Conservation (phyloP, 2,329 filamentous ascomycete species). For the Sporothrix brunneoviolacea region DNA sequence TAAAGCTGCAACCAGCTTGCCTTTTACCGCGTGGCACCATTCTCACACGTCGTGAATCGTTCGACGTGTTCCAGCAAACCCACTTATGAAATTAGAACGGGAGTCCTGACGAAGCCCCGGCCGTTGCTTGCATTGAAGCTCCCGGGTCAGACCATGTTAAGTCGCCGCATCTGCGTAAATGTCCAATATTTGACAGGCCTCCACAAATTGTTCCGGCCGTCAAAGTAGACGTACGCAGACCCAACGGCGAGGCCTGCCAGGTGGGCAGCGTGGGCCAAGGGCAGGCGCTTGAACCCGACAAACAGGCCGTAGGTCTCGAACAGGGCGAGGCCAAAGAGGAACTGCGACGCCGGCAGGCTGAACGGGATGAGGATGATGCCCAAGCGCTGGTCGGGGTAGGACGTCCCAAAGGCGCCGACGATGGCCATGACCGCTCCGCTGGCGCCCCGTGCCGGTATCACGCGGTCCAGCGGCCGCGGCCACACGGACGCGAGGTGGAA, state of each 20-base stretch:
- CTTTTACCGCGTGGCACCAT: too few species aligned
- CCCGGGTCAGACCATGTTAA: conserved; percentile 15
- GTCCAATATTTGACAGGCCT: conserved; percentile 16
- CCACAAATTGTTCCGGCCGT: conserved; percentile 16
- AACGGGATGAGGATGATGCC: conserved; percentile 19
- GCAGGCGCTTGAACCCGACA: conserved; percentile 18
- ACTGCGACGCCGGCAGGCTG: conserved; percentile 18
- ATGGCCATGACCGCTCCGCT: conserved; percentile 22
- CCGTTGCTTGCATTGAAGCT: too few species aligned
- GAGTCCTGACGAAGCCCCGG: too few species aligned
- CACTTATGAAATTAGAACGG: too few species aligned
- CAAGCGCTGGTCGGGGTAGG: conserved; percentile 17
- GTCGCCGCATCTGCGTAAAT: conserved; percentile 11
- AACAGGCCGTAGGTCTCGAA: conserved; percentile 23
- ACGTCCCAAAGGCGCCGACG: conserved; percentile 20
- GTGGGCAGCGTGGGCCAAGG: conserved; percentile 20
- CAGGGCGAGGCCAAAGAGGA: conserved; percentile 13
- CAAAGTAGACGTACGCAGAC: conserved; percentile 20
- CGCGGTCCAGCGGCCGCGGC: conserved; percentile 16
- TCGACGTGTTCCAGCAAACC: too few species aligned
- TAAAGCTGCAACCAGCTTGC: too few species aligned
- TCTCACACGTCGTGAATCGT: too few species aligned
- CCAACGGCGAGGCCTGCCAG: conserved; percentile 21
- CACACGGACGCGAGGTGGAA: conserved; percentile 19
- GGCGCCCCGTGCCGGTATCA: conserved; percentile 20